Conservation (phyloP, 2,329 filamentous ascomycete species). For the Saccharata proteae region DNA sequence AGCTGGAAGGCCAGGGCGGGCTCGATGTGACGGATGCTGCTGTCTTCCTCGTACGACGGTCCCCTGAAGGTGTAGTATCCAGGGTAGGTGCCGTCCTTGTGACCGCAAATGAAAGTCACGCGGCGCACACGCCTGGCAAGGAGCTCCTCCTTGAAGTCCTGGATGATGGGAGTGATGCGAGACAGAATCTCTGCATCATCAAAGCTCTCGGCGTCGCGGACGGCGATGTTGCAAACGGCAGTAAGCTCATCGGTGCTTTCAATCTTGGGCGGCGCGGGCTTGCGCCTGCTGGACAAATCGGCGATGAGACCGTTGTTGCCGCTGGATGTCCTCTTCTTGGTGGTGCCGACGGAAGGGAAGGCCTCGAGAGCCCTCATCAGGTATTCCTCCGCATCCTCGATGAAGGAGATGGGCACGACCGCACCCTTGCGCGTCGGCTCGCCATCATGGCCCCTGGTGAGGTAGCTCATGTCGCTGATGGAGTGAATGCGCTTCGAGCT, state of each 20-base stretch:
- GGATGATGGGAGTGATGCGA: slow-evolving; percentile 64
- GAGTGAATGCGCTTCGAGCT: slow-evolving; percentile 71
- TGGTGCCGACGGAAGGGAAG: slow-evolving; percentile 50
- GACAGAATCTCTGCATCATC: slow-evolving; percentile 70
- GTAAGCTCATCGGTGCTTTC: slow-evolving; percentile 66
- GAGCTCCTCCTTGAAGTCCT: slow-evolving; percentile 74
- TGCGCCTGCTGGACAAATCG: slow-evolving; percentile 61
- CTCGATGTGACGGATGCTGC: slow-evolving; percentile 93
- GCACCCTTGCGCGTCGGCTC: slow-evolving; percentile 86
- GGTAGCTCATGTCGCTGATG: slow-evolving; percentile 91
- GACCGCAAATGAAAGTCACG: slow-evolving; percentile 91
- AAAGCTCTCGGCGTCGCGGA: slow-evolving; percentile 73
- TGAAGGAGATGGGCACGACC: slow-evolving; percentile 82
- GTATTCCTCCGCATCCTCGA: slow-evolving; percentile 79
- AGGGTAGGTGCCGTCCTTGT: slow-evolving; percentile 86
- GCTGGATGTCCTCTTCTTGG: slow-evolving; percentile 44
- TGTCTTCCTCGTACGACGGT: slow-evolving; percentile 76
- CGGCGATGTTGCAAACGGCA: slow-evolving; percentile 82
- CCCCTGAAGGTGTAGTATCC: slow-evolving; percentile 98
- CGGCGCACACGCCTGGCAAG: slow-evolving; percentile 71
- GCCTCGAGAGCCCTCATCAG: slow-evolving; percentile 73
- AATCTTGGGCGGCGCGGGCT: slow-evolving; percentile 37
- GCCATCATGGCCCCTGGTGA: slow-evolving; percentile 54
- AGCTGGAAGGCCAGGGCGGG: slow-evolving; percentile 97
- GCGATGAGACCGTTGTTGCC: slow-evolving; percentile 49